Evolutionary conservation across 2,329 filamentous ascomycete species (phyloP), one percentile per base, ranked within the genome.

Genomic region (Domatiomyces catenatus): DNA sequence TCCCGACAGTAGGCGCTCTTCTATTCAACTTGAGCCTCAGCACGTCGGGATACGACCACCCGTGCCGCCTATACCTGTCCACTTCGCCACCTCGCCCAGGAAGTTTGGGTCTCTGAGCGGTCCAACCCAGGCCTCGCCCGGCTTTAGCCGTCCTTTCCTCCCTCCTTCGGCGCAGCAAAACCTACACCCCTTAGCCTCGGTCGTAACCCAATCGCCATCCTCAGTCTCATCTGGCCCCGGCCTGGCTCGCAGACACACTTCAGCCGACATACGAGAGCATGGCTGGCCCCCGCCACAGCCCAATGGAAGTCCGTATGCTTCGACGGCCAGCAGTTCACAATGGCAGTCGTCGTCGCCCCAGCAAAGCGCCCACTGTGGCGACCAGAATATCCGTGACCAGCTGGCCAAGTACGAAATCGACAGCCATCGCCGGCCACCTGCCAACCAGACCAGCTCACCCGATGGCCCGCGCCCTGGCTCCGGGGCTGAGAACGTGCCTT

Each of bases 211-310:
- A n/a, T 72, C 75, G n/a, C 71, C 70, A 49, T 72, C 72, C 51
- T 68, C 71, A 18, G 77, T 77, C 39, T 52, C 53, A 15, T 75
- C 77, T 20, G 75, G 76, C 1, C 76, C 79, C 51, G 88, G 80
- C 60, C 73, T 94, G 46, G 78, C 81, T 44, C 81, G 90, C 56
- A 80, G 90, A 54, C 92, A 98, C 67, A 98, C 92, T 1, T 90
- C 89, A 42, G 92, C 92, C 52, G 92, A 98, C 64, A 96, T 98
- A 59, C 83, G 92, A 49, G 83, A 89, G 60, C 84, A 88, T 63
- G 86, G 84, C 39, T 90, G 85, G 80, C 82, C 74, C 73, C 50
- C 53, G 19, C 6, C 73, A 65, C 54, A 51, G 54, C 52, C 51
- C 51, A 59, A 55, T 63, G 65, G 42, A 59, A 84, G 83, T 4